Evolutionary conservation across 306 rosid genomes (phyloP), one percentile per base, ranked within the genome.

Genomic region (Prunus davidiana): DNA sequence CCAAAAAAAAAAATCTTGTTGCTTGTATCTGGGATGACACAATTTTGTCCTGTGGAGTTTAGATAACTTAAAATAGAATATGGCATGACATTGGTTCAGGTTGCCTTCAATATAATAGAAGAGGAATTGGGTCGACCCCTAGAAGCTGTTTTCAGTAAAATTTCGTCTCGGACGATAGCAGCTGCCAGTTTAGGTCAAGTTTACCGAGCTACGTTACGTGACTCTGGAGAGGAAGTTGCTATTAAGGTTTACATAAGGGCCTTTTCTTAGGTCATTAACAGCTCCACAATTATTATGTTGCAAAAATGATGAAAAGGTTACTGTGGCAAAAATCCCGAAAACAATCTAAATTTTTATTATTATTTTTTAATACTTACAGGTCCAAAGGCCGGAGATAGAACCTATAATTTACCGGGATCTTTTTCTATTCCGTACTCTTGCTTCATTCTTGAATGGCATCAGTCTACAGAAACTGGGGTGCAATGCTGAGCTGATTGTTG

Each of bases 131-230:
- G 98, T 43, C 96, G 80, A 76, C 99, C 99, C 64, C 93, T 95
- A 57, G 99, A 95, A 91, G 90, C 93, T 73, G 86, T 92, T 79
- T 92, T 95, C 89, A 95, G 92, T 83, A 83, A 75, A 86, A 95
- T 95, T 77, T 90, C 99, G 49, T 86, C 99, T 65, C 84, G 43
- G 88, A 95, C 99, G 49, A 95, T 95, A 80, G 99, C 99, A 76
- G 98, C 99, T 41, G 99, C 99, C 64, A 95, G 99, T 87, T 87
- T 95, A 86, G 99, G 99, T 72, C 99, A 95, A 95, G 99, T 95
- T 79, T 95, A 95, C 79, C 88, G 97, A 57, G 99, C 97, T 83
- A 92, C 99, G 60, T 88, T 95, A 74, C 93, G 93, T 76, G 88
- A 88, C 67, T 81, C 97, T 63, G 96, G 97, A 66, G 92, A 92